Percentiles rank a stretch among this genome's conserved stretches.
Conservation (phyloP, 179 eudicot genomes). For the Spergularia azorica region DNA sequence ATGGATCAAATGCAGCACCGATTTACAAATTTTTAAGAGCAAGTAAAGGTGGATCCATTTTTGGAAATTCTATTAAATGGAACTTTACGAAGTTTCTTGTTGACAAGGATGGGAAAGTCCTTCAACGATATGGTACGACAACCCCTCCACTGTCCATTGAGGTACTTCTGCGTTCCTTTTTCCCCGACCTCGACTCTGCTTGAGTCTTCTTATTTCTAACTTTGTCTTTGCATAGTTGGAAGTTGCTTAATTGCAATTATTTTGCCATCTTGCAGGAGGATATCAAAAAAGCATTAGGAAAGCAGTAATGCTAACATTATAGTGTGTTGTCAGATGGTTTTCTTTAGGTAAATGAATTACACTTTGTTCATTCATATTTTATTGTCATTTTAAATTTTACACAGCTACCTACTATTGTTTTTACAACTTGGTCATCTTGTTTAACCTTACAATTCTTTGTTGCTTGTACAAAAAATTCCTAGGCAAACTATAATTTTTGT, state of each 20-base stretch:
- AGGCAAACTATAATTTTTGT: too few species aligned
- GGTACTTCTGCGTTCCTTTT: slow-evolving; percentile 37
- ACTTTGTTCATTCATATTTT: too few species aligned
- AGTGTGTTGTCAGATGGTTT: neutral
- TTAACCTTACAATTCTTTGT: too few species aligned
- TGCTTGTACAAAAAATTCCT: too few species aligned
- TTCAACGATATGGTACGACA: slow-evolving; percentile 62
- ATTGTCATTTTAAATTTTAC: too few species aligned
- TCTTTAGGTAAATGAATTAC: neutral
- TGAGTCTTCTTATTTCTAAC: neutral
- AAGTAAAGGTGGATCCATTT: slow-evolving; percentile 40
- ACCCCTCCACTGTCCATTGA: slow-evolving; percentile 64
- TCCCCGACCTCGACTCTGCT: neutral
- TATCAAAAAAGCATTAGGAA: slow-evolving; percentile 60
- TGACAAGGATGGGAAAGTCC: slow-evolving; percentile 67
- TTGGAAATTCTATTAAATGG: slow-evolving; percentile 74
- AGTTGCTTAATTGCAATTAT: neutral
- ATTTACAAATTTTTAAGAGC: slow-evolving; percentile 75
- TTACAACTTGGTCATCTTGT: too few species aligned
- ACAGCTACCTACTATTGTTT: too few species aligned
- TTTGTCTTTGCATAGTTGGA: too few species aligned
- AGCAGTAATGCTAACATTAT: slow-evolving; percentile 3
- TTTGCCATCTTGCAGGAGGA: slow-evolving; percentile 48
- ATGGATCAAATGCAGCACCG: slow-evolving; percentile 67
- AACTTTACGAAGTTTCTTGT: slow-evolving; percentile 88